phyloP scores from a whole-genome alignment of 352 stramenopile genomes.

The Phytopythium vexans region DNA sequence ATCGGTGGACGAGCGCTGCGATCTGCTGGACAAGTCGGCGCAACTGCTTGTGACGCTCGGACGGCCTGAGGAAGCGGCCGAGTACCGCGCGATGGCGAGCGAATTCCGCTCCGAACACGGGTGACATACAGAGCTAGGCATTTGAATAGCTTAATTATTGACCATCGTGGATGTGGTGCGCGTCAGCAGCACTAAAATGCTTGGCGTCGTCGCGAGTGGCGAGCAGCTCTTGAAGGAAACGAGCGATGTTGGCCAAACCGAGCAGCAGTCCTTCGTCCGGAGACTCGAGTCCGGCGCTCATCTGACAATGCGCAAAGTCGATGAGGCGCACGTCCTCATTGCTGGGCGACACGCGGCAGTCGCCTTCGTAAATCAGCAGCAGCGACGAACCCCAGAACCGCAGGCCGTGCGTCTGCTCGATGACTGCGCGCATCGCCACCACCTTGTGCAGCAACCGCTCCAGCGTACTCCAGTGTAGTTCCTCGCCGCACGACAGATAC shows the following conservation, averaged over 20 bases:
- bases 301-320: slow-evolving; percentile 79
- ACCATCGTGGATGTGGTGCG: slow-evolving; percentile 1
- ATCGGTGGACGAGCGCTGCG: slow-evolving; percentile 33
- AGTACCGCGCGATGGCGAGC: slow-evolving; percentile 60
- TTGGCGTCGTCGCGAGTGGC: background rate
- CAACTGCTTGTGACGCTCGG: slow-evolving; percentile 68
- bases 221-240: slow-evolving; percentile 38
- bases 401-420: slow-evolving; percentile 44
- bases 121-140: background rate
- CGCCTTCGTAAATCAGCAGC: slow-evolving; percentile 75
- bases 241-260: slow-evolving; percentile 58
- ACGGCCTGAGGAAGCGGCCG: slow-evolving; percentile 56
- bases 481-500: slow-evolving; percentile 54
- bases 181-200: background rate
- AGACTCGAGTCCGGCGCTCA: slow-evolving; percentile 40
- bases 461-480: slow-evolving; percentile 45
- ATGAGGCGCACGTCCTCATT: slow-evolving; percentile 62
- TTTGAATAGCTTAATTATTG: background rate
- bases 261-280: slow-evolving; percentile 67
- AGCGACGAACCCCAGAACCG: slow-evolving; percentile 77
- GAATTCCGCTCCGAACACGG: slow-evolving; percentile 28
- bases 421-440: slow-evolving; percentile 31
- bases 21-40: slow-evolving; percentile 59
- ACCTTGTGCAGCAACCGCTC: slow-evolving; percentile 41
- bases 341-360: slow-evolving; percentile 17